Evolutionary conservation across 805 yeast species (phyloP).

Genomic region (Ogataea minuta): DNA sequence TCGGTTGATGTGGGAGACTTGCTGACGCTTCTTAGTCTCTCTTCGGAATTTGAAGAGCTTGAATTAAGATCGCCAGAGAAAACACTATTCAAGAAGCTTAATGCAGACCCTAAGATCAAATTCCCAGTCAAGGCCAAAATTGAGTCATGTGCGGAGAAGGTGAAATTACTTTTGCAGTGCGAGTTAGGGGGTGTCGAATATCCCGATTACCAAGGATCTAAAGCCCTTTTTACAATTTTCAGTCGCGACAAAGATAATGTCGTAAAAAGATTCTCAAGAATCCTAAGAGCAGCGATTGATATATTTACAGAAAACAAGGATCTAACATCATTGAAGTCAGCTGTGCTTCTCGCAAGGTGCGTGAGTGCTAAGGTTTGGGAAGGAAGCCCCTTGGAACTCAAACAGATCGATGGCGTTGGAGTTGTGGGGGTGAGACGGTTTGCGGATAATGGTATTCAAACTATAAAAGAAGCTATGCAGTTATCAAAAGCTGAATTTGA

Average conservation of each 20-base stretch:
- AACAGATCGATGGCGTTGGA: conserved; percentile 49
- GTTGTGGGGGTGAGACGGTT: conserved; percentile 39
- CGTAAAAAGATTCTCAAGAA: conserved; percentile 42
- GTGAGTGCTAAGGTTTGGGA: conserved; percentile 51
- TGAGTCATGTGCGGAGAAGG: conserved; percentile 36
- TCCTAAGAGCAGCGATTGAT: conserved; percentile 45
- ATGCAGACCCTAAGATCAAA: conserved; percentile 37
- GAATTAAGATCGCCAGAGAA: conserved; percentile 45
- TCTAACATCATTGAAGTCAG: conserved; percentile 38
- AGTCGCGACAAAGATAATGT: conserved; percentile 43
- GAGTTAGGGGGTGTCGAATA: conserved; percentile 50
- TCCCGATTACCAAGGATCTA: conserved; percentile 43
- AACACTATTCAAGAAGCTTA: conserved; percentile 43
- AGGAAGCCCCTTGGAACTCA: conserved; percentile 40
- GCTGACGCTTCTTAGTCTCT: conserved; percentile 31
- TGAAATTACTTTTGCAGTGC: conserved; percentile 44
- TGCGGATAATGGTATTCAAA: conserved; percentile 34
- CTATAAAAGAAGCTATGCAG: conserved; percentile 31
- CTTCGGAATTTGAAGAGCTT: conserved; percentile 42
- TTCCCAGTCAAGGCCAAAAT: conserved; percentile 33
- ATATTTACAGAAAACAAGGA: conserved; percentile 41
- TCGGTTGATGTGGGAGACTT: conserved; percentile 16
- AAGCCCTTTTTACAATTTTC: conserved; percentile 38
- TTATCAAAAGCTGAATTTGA: conserved; percentile 39
- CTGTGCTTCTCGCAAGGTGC: conserved; percentile 40